Base-by-base conservation (phyloP, 2,329 filamentous ascomycete species). In the Myriosclerotinia duriaeana region DNA sequence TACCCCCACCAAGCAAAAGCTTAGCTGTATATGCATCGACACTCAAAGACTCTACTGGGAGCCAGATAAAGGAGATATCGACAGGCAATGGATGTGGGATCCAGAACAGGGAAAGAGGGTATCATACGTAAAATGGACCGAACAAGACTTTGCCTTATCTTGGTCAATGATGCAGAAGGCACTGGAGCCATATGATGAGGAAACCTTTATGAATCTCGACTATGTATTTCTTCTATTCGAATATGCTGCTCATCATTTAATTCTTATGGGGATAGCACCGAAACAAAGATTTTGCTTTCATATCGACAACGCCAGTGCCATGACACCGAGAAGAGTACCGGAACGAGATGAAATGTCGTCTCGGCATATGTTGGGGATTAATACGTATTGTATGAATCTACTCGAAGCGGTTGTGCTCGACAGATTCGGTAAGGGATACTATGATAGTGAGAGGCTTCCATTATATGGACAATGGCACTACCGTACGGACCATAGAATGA, bases 201-300 rank as follows among this genome's bases (percentile, higher is more conserved):
- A 64, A 20, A 55, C 52, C 3, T 20, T 64, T 14, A 15, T 8
- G 4, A 64, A 64, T 20, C 26, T 64, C 14, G 62, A 64, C 42
- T 64, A 64, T 26, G 11, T 64, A 14, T 22, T 64, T 12, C 40
- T 64, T 48, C 40, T 53, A 36, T 46, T 36, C 22, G 48, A 44
- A 44, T 54, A 17, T 14, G 3, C 9, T 11, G 17, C 17, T 1
- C 5, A 5, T 4, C 62, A 64, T 20, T 36, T 40, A 20, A 7
- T 56, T 34, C 34, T 55, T 14, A 3, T 64, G 1, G 62, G 62
- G 20, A 26, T 56, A 40, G 62, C 62, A 38, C 52, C 53, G 26
- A 64, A 56, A 34, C 62, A 64, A 38, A 56, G 34, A 9, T 64
- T 64, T 46, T 36, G 30, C 53, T 64, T 64, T 9, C 52, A 46